Evolutionary conservation across 2,329 filamentous ascomycete species (phyloP).

Genomic region (Aurifilum marmelostoma): DNA sequence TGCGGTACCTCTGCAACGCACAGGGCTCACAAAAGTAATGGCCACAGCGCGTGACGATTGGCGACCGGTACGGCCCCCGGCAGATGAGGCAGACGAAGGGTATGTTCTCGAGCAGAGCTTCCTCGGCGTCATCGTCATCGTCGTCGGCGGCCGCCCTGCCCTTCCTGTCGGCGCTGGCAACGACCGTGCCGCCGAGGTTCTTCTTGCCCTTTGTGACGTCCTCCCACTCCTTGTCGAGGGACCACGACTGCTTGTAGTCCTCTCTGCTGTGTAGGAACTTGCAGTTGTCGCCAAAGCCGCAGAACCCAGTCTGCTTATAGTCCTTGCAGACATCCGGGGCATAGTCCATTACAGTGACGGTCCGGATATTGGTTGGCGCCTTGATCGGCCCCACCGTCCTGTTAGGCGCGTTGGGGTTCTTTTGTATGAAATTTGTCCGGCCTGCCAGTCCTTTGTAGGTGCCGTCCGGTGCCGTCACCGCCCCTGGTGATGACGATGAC

Average conservation of each 20-base stretch:
- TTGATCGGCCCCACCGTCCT: constrained; percentile 83
- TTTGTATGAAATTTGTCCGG: constrained; percentile 75
- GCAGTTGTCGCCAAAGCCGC: constrained; percentile 72
- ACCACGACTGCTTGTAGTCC: constrained; percentile 90
- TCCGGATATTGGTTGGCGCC: constrained; percentile 85
- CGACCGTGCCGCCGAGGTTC: constrained; percentile 61
- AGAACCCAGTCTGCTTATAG: constrained; percentile 59
- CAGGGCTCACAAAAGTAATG: constrained; percentile 97
- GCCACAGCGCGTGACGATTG: constrained; percentile 85
- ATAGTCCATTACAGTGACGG: constrained; percentile 87
- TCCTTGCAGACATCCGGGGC: constrained; percentile 95
- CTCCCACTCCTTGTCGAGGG: constrained; percentile 94
- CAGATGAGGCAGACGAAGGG: constrained; percentile 92
- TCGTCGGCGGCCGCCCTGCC: constrained; percentile 29
- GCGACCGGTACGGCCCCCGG: constrained; percentile 74
- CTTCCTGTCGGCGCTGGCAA: constrained; percentile 61
- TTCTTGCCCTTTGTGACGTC: constrained; percentile 74
- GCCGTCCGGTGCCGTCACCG: constrained; percentile 53
- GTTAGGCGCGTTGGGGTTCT: constrained; percentile 73
- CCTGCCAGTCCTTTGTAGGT: constrained; percentile 78
- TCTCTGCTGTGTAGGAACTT: constrained; percentile 79
- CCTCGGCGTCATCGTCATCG: constrained; percentile 58
- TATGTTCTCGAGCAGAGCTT: constrained; percentile 77
- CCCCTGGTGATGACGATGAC: constrained; percentile 13
- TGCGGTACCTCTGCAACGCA: constrained; percentile 82